phyloP scores from a whole-genome alignment of 2,329 filamentous ascomycete species.

The Ceratocystis harringtonii region DNA sequence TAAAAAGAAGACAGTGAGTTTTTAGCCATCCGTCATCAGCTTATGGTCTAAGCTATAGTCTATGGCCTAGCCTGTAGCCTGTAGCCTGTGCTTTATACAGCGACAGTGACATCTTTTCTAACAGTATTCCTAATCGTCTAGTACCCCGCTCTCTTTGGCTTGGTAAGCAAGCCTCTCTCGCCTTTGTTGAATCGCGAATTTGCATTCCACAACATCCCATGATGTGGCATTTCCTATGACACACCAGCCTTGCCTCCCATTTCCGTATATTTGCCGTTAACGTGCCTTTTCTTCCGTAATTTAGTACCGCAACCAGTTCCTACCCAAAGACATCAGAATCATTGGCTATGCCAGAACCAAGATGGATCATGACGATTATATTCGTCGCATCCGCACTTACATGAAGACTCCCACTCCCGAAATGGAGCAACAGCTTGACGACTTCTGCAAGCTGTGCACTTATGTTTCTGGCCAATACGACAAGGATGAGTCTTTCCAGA shows the following conservation, averaged over 20 bases:
- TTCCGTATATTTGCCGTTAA: background rate
- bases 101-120: background rate
- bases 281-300: conserved; percentile 7
- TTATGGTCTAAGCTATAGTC: background rate
- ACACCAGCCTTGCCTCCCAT: conserved; percentile 14
- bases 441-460: conserved; percentile 76
- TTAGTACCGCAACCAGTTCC: conserved; percentile 96
- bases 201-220: background rate
- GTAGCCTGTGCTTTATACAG: background rate
- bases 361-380: conserved; percentile 95
- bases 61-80: background rate
- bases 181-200: background rate
- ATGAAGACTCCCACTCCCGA: conserved; percentile 99
- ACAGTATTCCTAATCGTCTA: conserved; percentile 26
- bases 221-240: background rate
- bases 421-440: conserved; percentile 82
- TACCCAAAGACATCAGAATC: conserved; percentile 90
- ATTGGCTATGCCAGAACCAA: conserved; percentile 98
- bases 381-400: conserved; percentile 88
- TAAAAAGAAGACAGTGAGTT: conserved; percentile 94
- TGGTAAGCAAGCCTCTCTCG: conserved; percentile 48
- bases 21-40: conserved; percentile 17
- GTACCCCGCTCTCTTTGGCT: conserved; percentile 94
- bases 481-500: conserved; percentile 82
- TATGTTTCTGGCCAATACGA: conserved; percentile 98